phyloP scores from a whole-genome alignment of 129 eudicot genomes.

The Cynara cardunculus region DNA sequence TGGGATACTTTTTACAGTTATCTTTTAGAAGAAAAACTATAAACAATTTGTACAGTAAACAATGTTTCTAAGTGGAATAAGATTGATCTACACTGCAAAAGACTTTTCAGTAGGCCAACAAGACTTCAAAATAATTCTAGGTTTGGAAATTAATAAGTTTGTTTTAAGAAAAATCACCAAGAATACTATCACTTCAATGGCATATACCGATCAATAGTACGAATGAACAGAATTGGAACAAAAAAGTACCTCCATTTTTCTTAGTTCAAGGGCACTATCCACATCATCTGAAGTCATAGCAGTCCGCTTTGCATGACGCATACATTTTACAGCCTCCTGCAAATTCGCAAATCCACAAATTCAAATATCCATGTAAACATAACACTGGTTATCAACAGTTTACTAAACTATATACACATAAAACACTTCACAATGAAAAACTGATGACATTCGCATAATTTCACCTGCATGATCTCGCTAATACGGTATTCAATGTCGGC shows the following conservation, averaged over 20 bases:
- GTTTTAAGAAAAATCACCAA: neutral
- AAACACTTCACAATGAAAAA: neutral
- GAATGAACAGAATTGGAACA: neutral
- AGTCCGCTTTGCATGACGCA: constrained; percentile 90
- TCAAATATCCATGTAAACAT: neutral
- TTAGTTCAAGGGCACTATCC: constrained; percentile 67
- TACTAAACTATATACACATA: neutral
- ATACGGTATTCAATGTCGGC: constrained; percentile 85
- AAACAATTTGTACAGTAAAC: neutral
- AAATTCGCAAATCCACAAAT: neutral
- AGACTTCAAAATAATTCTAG: neutral
- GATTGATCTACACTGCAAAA: neutral
- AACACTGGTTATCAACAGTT: neutral
- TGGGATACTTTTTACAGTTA: neutral
- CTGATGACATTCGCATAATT: neutral
- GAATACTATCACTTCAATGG: neutral
- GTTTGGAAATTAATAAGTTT: neutral
- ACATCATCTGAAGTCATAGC: constrained; percentile 71
- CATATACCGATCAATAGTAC: neutral
- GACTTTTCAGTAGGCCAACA: neutral
- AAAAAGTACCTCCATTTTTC: constrained; percentile 68
- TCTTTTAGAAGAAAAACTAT: neutral
- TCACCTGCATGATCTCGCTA: constrained; percentile 96
- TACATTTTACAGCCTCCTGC: constrained; percentile 93
- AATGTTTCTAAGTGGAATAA: neutral